phyloP scores from a whole-genome alignment of 306 rosid species.

The Abrus precatorius region DNA sequence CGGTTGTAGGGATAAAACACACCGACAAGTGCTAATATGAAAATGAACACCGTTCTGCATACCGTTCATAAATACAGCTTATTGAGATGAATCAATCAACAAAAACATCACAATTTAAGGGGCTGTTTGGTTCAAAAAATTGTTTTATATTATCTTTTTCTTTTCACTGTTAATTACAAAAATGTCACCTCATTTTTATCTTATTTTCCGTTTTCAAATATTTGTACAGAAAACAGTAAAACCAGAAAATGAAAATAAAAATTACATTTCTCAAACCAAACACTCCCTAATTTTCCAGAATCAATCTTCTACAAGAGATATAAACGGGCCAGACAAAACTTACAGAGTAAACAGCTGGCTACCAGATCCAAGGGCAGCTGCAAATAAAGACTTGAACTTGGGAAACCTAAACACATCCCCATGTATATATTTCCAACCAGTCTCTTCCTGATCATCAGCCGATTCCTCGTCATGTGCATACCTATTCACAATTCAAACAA shows the following conservation, averaged over 20 bases:
- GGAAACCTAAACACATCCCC: conserved; percentile 73
- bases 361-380: conserved; percentile 73
- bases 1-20: conserved; percentile 97
- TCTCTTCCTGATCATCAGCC: conserved; percentile 69
- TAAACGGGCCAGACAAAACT: conserved; percentile 40
- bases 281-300: neutral
- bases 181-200: no score
- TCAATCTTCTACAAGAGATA: conserved; percentile 18
- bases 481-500: conserved; percentile 52
- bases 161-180: no score
- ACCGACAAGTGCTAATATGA: conserved; percentile 88
- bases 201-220: no score
- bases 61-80: conserved; percentile 35
- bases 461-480: conserved; percentile 67
- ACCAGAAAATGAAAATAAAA: no score
- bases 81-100: conserved; percentile 15
- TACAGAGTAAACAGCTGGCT: conserved; percentile 69
- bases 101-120: neutral
- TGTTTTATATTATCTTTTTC: no score
- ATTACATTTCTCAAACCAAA: no score
- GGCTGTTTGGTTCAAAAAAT: no score
- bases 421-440: conserved; percentile 72
- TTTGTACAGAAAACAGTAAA: no score
- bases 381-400: conserved; percentile 59
- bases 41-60: conserved; percentile 82